Evolutionary conservation across 805 yeast species (phyloP).

Genomic region (Hanseniaspora mollemarum): DNA sequence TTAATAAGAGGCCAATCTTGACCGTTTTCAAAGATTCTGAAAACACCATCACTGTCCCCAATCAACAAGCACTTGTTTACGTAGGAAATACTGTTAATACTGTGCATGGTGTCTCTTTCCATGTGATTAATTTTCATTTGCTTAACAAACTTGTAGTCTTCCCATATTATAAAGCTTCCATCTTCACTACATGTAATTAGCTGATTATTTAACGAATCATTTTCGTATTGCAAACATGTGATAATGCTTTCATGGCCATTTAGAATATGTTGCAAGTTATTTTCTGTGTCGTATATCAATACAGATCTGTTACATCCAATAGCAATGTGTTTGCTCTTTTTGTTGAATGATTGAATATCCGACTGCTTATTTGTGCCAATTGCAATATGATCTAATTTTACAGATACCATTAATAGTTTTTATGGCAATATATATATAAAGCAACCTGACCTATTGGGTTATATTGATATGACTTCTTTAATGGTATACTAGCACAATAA

Average conservation of each 20-base stretch:
- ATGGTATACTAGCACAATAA: no score
- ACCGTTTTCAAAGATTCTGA: conserved; percentile 12
- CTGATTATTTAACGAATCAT: conserved; percentile 7
- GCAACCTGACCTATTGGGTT: no score
- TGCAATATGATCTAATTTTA: conserved; percentile 12
- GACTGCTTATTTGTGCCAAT: conserved; percentile 15
- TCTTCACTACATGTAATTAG: conserved; percentile 16
- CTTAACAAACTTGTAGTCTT: conserved; percentile 3
- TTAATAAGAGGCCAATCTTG: conserved; percentile 7
- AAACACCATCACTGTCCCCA: conserved; percentile 14
- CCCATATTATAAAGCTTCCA: conserved; percentile 12
- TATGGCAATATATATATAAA: background rate
- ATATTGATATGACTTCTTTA: no score
- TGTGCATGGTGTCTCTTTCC: conserved; percentile 15
- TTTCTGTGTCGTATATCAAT: conserved; percentile 11
- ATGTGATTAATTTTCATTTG: conserved; percentile 12
- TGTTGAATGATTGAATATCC: conserved; percentile 13
- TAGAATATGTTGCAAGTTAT: conserved; percentile 7
- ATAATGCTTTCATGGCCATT: conserved; percentile 9
- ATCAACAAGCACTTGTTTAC: conserved; percentile 5
- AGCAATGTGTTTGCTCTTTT: conserved; percentile 8
- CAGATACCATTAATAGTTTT: conserved; percentile 9
- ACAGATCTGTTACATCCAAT: conserved; percentile 14
- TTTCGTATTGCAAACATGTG: conserved; percentile 12
- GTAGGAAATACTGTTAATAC: conserved; percentile 14